A percentile compares a stretch with the other conserved stretches of the same genome.
Evolutionary conservation across 352 stramenopile species (phyloP).

Genomic region (Discostella stelligera): DNA sequence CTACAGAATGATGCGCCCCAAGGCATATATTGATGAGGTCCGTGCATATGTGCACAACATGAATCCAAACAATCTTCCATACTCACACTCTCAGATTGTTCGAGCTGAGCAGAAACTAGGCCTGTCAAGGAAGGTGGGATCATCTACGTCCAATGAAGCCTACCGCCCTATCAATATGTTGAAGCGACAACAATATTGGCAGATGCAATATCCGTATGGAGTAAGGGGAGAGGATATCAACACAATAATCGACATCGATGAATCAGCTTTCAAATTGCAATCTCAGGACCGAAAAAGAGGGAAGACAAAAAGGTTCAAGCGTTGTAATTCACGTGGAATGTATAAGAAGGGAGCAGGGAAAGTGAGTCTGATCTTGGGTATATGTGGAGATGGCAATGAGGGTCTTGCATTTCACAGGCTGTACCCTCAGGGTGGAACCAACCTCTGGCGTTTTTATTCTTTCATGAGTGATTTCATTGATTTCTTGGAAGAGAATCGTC

Average conservation of each 20-base stretch:
- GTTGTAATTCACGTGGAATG: slow-evolving; percentile 1
- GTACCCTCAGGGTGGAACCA: slow-evolving; percentile 2
- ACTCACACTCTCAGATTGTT: slow-evolving; percentile 11
- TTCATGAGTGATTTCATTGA: slow-evolving; percentile 5
- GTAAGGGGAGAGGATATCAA: not conserved
- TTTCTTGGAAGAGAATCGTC: slow-evolving; percentile 4
- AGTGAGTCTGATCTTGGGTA: slow-evolving; percentile 11
- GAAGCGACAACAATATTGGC: slow-evolving; percentile 1
- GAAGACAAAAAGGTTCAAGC: not conserved
- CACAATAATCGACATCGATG: not conserved
- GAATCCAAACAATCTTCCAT: not conserved
- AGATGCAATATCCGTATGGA: not conserved
- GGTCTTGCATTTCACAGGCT: not conserved
- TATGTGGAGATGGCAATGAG: not conserved
- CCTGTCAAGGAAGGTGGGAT: not conserved
- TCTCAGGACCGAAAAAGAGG: not conserved
- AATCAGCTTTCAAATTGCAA: not conserved
- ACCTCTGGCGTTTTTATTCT: slow-evolving; percentile 5
- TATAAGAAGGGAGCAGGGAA: not conserved
- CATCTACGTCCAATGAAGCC: not conserved
- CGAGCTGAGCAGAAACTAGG: slow-evolving; percentile 4
- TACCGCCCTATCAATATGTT: slow-evolving; percentile 1
- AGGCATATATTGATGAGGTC: slow-evolving; percentile 12
- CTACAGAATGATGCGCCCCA: not conserved
- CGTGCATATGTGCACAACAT: not conserved